Evolutionary conservation across 2,329 filamentous ascomycete genomes (phyloP), one percentile per base, ranked within the genome.

Genomic region (Cladosporium sphaerospermum): DNA sequence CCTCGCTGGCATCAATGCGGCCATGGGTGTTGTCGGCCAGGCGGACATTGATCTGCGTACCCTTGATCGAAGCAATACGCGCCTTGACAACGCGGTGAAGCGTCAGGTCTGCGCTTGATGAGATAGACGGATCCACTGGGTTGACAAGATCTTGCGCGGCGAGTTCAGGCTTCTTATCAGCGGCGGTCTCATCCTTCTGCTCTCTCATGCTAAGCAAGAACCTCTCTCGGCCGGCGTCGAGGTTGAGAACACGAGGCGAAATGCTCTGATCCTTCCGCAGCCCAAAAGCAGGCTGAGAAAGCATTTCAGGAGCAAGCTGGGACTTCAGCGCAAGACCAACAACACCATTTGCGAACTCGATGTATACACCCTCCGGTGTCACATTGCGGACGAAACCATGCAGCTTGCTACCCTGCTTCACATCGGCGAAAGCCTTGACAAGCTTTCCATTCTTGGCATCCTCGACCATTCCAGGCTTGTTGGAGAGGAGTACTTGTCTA

Each of bases 31-130:
- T 89, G 64, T 95, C 89, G 41, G 89, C 86, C 47, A 97, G 78
- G 60, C 88, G 82, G 5, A 99, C 89, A 61, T 97, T 97, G 52
- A 97, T 75, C 67, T 99, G 93, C 0, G 92, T 96, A 45, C 85
- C 85, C 70, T 95, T 96, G 65, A 96, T 75, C 0, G 89, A 89
- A n/a, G 81, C 80, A 42, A 99, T 81, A 61, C 80, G 85, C 37
- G 88, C 92, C 65, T 88, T 89, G 7, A 84, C 83, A 44, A 86
- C 68, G 59, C 79, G 85, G 50, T 92, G 92, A 31, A 89, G 76
- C 1, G 75, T 75, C 45, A 96, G 79, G 59, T 96, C 89, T 43
- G 84, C 82, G n/a, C 86, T 75, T 6, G 82, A 79, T 33, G 73
- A 76, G 55, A 88, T 77, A 4, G 73, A 75, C 7, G 78, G 73